phyloP scores from a whole-genome alignment of 768 basidiomycete species.

The Tephrocybe sp. region DNA sequence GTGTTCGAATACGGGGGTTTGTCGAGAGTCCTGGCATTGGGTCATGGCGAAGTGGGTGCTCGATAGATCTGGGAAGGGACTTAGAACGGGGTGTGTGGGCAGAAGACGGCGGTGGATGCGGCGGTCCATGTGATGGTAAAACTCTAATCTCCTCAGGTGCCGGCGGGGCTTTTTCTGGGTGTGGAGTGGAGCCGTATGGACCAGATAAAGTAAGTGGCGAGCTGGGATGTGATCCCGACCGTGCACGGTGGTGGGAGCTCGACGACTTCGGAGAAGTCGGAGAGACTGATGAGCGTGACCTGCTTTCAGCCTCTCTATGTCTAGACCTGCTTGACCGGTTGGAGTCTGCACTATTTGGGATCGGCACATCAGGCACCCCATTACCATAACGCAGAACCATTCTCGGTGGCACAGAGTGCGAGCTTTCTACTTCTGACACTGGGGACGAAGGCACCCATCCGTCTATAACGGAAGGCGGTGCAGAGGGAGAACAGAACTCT shows the following conservation, averaged over 20 bases:
- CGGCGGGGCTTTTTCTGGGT: constrained; percentile 23
- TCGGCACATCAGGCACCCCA: constrained; percentile 64
- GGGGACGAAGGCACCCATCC: constrained; percentile 41
- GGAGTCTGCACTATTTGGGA: constrained; percentile 40
- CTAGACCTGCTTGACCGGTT: constrained; percentile 21
- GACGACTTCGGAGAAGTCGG: constrained; percentile 17
- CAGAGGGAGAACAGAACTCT: constrained; percentile 58
- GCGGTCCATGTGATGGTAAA: constrained; percentile 48
- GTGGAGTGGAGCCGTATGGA: constrained; percentile 22
- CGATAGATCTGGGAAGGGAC: constrained; percentile 44
- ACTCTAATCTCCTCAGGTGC: constrained; percentile 65
- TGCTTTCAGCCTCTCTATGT: constrained; percentile 22
- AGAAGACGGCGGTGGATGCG: constrained; percentile 32
- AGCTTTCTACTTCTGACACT: constrained; percentile 48
- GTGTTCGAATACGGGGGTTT: constrained; percentile 20
- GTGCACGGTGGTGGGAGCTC: constrained; percentile 34
- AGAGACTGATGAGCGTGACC: constrained; percentile 28
- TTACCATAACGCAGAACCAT: constrained; percentile 72
- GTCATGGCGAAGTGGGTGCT: constrained; percentile 24
- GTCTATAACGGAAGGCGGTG: constrained; percentile 51
- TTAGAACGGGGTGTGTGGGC: constrained; percentile 41
- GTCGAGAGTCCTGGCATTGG: constrained; percentile 19
- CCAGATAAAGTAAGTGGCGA: constrained; percentile 28
- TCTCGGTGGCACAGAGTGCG: constrained; percentile 60
- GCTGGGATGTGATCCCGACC: constrained; percentile 37